Percentiles rank a stretch among this genome's conserved stretches.
These are phyloP conservation scores for Arthroderma sp. DNA, from an alignment of 2,329 filamentous ascomycete species.

Conservation along the genomic window DNA sequence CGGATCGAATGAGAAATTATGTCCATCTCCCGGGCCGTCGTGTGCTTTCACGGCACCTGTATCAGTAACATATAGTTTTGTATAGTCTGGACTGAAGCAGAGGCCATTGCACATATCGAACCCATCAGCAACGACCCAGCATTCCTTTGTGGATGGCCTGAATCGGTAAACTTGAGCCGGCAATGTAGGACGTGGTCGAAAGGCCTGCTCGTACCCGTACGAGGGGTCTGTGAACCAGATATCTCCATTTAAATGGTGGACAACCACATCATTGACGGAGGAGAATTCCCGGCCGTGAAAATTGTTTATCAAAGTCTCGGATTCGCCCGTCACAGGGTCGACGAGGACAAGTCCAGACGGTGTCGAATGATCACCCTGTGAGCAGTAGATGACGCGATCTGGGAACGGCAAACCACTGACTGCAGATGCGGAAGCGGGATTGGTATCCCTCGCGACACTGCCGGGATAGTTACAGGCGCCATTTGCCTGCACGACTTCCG, in stretches of 20 bases:
- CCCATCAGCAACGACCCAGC: constrained; percentile 26
- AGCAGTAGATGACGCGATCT: constrained; percentile 29
- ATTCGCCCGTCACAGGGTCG: constrained; percentile 15
- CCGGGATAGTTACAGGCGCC: constrained; percentile 9
- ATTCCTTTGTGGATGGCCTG: constrained; percentile 20
- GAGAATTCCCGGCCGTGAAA: constrained; percentile 27
- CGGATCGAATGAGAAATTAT: constrained; percentile 9
- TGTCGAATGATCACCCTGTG: constrained; percentile 23
- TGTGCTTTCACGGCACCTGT: constrained; percentile 20
- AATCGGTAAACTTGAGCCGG: constrained; percentile 29
- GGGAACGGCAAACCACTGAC: constrained; percentile 5
- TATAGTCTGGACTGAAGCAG: constrained; percentile 28
- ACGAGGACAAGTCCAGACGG: constrained; percentile 13
- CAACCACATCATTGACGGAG: constrained; percentile 26
- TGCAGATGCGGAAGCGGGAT: neutral
- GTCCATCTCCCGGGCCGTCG: constrained; percentile 10
- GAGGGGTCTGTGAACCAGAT: constrained; percentile 29
- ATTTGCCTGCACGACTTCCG: constrained; percentile 8
- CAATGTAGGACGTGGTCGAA: constrained; percentile 21
- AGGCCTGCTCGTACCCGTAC: constrained; percentile 25
- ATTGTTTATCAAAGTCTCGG: constrained; percentile 18
- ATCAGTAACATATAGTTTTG: constrained; percentile 29
- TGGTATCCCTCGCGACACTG: neutral
- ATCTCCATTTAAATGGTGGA: constrained; percentile 21
- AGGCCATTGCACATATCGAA: constrained; percentile 32